A percentile compares a stretch with the other conserved stretches of the same genome.
Evolutionary conservation across 495 filamentous ascomycete genomes (phyloP).

Genomic region (Aspergillus baeticus): DNA sequence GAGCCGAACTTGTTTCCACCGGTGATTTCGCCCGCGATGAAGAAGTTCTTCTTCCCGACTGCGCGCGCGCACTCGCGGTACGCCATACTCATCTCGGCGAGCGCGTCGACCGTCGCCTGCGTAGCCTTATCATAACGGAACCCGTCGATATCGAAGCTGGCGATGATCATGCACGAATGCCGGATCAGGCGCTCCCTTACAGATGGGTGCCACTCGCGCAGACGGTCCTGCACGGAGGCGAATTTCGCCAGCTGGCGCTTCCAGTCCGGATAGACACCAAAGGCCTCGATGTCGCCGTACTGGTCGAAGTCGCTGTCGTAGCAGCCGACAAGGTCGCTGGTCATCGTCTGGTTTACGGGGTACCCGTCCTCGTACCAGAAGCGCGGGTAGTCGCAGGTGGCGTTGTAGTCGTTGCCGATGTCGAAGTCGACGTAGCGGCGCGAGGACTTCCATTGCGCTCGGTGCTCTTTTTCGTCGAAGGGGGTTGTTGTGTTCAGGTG

Average conservation of each 20-base stretch:
- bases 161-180: slow-evolving; percentile 67
- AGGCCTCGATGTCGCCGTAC: slow-evolving; percentile 68
- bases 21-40: slow-evolving; percentile 63
- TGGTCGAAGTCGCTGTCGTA: slow-evolving; percentile 70
- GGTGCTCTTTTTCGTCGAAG: slow-evolving; percentile 55
- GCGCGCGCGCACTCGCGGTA: slow-evolving; percentile 53
- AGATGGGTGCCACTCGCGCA: slow-evolving; percentile 65
- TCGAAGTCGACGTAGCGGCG: slow-evolving; percentile 62
- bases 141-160: slow-evolving; percentile 62
- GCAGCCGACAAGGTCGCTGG: slow-evolving; percentile 52
- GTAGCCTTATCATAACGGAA: slow-evolving; percentile 71
- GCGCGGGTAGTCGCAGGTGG: slow-evolving; percentile 59
- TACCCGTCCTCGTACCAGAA: slow-evolving; percentile 66
- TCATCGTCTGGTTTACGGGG: slow-evolving; percentile 43
- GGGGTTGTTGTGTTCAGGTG: slow-evolving; percentile 63
- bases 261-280: slow-evolving; percentile 69
- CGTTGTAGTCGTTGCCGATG: slow-evolving; percentile 55
- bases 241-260: slow-evolving; percentile 69
- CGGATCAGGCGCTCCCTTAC: slow-evolving; percentile 58
- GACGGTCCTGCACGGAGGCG: slow-evolving; percentile 71
- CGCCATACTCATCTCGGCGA: slow-evolving; percentile 52
- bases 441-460: slow-evolving; percentile 54
- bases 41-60: slow-evolving; percentile 63
- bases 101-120: slow-evolving; percentile 62
- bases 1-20: slow-evolving; percentile 61